Percentiles rank a stretch among this genome's conserved stretches.
These are phyloP conservation scores for Helotiales sp. DNA, from an alignment of 2,329 filamentous ascomycete species.

Conservation along the genomic window DNA sequence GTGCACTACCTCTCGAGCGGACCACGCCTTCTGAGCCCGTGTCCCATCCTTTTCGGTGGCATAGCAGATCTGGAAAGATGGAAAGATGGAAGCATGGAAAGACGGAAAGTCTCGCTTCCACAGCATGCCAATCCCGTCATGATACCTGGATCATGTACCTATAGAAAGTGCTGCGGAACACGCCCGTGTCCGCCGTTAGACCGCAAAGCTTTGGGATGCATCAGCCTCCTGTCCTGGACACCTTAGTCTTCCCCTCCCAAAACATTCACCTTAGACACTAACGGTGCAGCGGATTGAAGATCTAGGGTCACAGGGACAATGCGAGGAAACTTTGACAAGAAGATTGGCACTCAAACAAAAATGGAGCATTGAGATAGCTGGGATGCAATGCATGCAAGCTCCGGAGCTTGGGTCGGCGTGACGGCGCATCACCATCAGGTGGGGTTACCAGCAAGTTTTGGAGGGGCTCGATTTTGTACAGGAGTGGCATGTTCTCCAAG, in stretches of 20 bases:
- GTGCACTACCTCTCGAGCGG: not conserved
- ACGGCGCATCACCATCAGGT: conserved; percentile 12
- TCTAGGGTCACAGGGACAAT: conserved; percentile 11
- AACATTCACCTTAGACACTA: conserved; percentile 5
- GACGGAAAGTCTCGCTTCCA: not conserved
- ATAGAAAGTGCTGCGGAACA: conserved; percentile 2
- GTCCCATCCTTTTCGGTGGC: not conserved
- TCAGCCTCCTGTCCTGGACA: not conserved
- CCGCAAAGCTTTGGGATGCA: not conserved
- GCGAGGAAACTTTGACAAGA: not conserved
- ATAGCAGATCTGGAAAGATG: not conserved
- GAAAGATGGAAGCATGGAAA: no score
- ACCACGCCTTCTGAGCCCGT: not conserved
- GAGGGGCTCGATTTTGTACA: conserved; percentile 9
- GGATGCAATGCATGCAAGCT: not conserved
- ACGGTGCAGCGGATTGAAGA: conserved; percentile 16
- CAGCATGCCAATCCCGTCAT: not conserved
- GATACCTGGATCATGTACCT: not conserved
- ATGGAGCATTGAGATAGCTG: conserved; percentile 4
- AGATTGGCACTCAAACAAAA: conserved; percentile 2
- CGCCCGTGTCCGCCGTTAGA: conserved; percentile 11
- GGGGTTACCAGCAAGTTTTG: conserved; percentile 13
- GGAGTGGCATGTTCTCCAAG: conserved; percentile 19
- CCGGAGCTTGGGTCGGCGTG: conserved; percentile 15
- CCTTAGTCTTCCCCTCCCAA: not conserved